Conservation (phyloP, 176 grass and related monocot species). For the Saccharum spontaneum region DNA sequence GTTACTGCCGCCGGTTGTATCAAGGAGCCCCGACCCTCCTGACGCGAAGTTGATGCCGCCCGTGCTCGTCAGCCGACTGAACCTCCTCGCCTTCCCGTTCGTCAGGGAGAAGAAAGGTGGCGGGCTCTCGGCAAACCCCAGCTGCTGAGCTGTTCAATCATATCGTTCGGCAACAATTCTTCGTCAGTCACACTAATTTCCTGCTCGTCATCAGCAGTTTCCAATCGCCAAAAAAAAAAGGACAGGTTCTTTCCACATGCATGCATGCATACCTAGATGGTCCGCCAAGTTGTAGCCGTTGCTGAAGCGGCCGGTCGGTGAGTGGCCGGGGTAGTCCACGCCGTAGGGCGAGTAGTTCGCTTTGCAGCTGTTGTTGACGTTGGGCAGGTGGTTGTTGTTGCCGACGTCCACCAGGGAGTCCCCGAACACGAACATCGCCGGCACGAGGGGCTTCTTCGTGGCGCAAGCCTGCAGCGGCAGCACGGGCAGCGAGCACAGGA, state of each 20-base stretch:
- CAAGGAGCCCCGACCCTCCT: slow-evolving; percentile 67
- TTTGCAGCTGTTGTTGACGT: slow-evolving; percentile 6
- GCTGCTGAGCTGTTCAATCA: slow-evolving; percentile 33
- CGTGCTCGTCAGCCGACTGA: slow-evolving; percentile 25
- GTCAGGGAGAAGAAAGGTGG: slow-evolving; percentile 52
- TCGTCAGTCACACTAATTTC: not conserved
- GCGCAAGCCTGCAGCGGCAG: not conserved
- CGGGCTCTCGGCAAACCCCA: slow-evolving; percentile 73
- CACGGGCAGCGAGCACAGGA: slow-evolving; percentile 30
- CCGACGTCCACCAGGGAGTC: slow-evolving; percentile 90
- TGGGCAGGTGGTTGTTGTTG: slow-evolving; percentile 67
- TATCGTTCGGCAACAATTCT: not conserved
- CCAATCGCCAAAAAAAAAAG: not conserved
- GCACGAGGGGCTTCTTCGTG: slow-evolving; percentile 34
- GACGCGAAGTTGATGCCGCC: slow-evolving; percentile 93
- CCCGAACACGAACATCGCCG: slow-evolving; percentile 83
- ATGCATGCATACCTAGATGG: slow-evolving; percentile 51
- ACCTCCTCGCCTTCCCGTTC: not conserved
- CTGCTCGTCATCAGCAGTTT: not conserved
- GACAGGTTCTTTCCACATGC: too few relatives aligned
- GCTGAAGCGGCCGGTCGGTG: slow-evolving; percentile 81
- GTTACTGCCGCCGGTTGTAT: not conserved
- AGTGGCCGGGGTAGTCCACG: slow-evolving; percentile 42
- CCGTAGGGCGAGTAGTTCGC: slow-evolving; percentile 62
- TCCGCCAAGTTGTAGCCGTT: slow-evolving; percentile 84